Percentiles rank a stretch among this genome's conserved stretches.
phyloP scores from a whole-genome alignment of 2,329 filamentous ascomycete species.

The Cladosporium halotolerans region DNA sequence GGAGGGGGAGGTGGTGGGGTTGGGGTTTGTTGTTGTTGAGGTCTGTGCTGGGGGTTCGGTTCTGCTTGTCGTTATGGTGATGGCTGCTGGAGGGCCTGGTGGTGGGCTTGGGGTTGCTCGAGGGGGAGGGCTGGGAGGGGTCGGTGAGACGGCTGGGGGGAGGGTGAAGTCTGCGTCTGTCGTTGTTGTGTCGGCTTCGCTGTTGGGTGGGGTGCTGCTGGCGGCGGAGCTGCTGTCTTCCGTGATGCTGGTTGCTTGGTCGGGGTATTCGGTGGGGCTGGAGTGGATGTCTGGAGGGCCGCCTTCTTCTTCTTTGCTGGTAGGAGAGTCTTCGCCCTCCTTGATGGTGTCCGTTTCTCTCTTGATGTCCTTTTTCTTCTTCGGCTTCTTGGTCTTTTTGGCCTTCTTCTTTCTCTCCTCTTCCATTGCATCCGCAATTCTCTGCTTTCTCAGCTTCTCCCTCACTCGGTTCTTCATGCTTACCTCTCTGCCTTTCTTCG shows the following conservation, averaged over 20 bases:
- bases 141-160: too few relatives aligned
- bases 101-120: background rate
- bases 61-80: background rate
- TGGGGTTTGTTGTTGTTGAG: background rate
- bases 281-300: too few relatives aligned
- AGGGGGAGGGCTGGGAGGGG: too few relatives aligned
- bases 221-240: too few relatives aligned
- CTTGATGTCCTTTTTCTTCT: constrained; percentile 1
- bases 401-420: constrained; percentile 20
- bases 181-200: too few relatives aligned
- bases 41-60: background rate
- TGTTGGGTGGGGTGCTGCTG: too few relatives aligned
- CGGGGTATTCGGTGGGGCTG: too few relatives aligned
- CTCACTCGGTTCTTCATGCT: constrained; percentile 35
- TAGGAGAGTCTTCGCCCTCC: background rate
- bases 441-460: constrained; percentile 18
- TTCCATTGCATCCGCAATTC: constrained; percentile 9
- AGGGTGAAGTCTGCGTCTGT: too few relatives aligned
- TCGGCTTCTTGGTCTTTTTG: background rate
- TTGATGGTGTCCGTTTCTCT: background rate
- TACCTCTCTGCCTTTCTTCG: constrained; percentile 35
- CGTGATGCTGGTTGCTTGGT: too few relatives aligned
- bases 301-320: background rate
- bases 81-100: background rate
- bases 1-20: background rate